phyloP scores from a whole-genome alignment of 352 stramenopile species.

The Pythium guiyangense region DNA sequence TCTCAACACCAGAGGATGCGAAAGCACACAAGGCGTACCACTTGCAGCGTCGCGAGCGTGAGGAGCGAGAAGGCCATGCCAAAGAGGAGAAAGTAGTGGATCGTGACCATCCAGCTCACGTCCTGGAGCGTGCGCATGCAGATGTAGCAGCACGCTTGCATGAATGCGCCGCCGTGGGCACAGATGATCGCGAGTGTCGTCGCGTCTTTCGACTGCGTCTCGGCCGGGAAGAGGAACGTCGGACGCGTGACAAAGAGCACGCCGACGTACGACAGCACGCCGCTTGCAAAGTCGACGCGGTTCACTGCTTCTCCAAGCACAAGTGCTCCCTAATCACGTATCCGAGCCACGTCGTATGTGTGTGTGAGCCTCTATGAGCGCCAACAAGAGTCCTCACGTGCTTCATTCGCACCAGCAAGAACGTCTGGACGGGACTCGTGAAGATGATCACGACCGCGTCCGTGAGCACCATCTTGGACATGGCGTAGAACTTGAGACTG shows the following conservation, averaged over 20 bases:
- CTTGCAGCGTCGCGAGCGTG: conserved; percentile 24
- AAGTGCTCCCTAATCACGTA: conserved; percentile 29
- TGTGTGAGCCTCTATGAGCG: no score
- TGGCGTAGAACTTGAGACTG: conserved; percentile 51
- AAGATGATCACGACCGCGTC: conserved; percentile 69
- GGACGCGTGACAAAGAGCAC: conserved; percentile 64
- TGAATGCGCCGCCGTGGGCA: conserved; percentile 32
- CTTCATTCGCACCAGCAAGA: conserved; percentile 31
- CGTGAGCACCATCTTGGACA: conserved; percentile 63
- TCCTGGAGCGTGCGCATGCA: conserved; percentile 49
- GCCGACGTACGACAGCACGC: conserved; percentile 47
- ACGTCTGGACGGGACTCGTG: conserved; percentile 55
- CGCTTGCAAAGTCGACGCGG: conserved; percentile 35
- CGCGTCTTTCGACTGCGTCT: conserved; percentile 12
- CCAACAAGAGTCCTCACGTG: no score
- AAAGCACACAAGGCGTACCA: no score
- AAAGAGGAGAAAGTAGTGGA: conserved; percentile 38
- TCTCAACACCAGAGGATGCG: no score
- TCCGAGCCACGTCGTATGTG: no score
- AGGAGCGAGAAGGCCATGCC: conserved; percentile 21
- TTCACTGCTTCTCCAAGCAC: conserved; percentile 46
- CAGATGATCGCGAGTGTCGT: conserved; percentile 31
- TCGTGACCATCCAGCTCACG: conserved; percentile 26
- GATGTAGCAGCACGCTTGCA: conserved; percentile 51
- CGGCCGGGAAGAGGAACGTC: conserved; percentile 39